Conservation (phyloP, 176 grass and related monocot genomes). For the Miscanthus lutarioriparius region DNA sequence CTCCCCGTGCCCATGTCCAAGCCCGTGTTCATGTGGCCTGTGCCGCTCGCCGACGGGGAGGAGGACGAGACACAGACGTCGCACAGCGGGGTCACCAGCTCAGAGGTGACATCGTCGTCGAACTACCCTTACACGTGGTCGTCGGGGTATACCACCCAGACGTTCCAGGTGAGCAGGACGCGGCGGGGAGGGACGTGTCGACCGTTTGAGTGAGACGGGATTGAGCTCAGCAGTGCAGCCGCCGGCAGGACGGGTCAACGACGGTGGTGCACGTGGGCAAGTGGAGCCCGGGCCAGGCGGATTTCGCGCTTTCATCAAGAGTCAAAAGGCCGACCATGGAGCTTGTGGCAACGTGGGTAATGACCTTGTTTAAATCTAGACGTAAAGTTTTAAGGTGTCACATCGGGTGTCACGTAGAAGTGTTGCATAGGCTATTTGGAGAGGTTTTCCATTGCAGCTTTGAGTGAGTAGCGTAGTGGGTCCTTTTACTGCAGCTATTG, state of each 20-base stretch:
- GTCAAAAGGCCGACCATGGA: neutral
- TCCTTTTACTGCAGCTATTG: neutral
- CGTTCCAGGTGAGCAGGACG: slow-evolving; percentile 31
- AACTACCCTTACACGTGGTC: slow-evolving; percentile 51
- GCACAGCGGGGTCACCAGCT: slow-evolving; percentile 22
- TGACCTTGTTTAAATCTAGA: too few relatives aligned
- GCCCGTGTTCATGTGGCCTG: slow-evolving; percentile 81
- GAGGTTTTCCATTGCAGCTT: neutral
- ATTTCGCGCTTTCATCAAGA: neutral
- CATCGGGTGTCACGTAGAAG: too few relatives aligned
- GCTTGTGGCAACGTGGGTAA: neutral
- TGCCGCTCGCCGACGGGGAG: slow-evolving; percentile 8
- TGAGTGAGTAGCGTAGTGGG: neutral
- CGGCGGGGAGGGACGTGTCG: slow-evolving; percentile 30
- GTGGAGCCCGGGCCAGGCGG: too few relatives aligned
- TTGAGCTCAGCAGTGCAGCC: neutral
- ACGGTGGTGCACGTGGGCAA: slow-evolving; percentile 16
- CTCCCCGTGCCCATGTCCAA: slow-evolving; percentile 54
- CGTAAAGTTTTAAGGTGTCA: too few relatives aligned
- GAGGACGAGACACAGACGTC: neutral
- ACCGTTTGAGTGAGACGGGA: slow-evolving; percentile 16
- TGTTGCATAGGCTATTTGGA: too few relatives aligned
- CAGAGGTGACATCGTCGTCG: slow-evolving; percentile 42
- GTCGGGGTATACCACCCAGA: slow-evolving; percentile 47
- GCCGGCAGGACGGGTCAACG: slow-evolving; percentile 19